Evolutionary conservation across 305 asterid species (phyloP), one percentile per base, ranked within the genome.

Genomic region (Coffea humblotiana): DNA sequence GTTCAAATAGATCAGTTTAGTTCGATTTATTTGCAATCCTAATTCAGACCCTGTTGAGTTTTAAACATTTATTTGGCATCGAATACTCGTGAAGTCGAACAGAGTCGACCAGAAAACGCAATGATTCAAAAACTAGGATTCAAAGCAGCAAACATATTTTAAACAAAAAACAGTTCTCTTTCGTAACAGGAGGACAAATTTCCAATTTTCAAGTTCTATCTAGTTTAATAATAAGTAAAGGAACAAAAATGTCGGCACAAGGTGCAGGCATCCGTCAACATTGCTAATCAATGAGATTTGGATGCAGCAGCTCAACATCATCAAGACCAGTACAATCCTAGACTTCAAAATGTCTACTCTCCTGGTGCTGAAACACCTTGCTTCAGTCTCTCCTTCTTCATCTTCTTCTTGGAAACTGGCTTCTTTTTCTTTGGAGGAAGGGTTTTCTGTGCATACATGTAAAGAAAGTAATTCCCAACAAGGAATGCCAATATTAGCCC

Each of bases 361-460:
- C 99, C 98, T 0, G 97, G 99, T 47, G 98, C 92, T 2, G 99
- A 89, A 49, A 93, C 92, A 45, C 98, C 98, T 81, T 95, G 97
- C 92, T 88, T 95, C 89, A 93, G 94, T 71, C 96, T 88, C 85
- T 95, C 99, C 91, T n/a, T 90, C 94, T 93, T 93, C 93, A 93
- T 87, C 93, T 93, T 95, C 96, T 95, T 95, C 94, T 93, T 95
- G 58, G 99, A 95, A 86, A 95, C 27, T 23, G 97, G 99, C 91
- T 93, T 95, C 97, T 95, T 95, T 79, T 90, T 95, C 96, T 87
- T 93, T 6, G 89, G 97, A 73, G 98, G 98, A 69, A 95, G 93
- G 74, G 91, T 90, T 75, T 83, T 95, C 76, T 95, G 98, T 40
- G 97, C 99, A 56, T 95, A 93, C 47, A 87, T 49, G 77, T 91